Conservation (phyloP, 768 basidiomycete genomes). For the Rhizopogon vinicolor region DNA sequence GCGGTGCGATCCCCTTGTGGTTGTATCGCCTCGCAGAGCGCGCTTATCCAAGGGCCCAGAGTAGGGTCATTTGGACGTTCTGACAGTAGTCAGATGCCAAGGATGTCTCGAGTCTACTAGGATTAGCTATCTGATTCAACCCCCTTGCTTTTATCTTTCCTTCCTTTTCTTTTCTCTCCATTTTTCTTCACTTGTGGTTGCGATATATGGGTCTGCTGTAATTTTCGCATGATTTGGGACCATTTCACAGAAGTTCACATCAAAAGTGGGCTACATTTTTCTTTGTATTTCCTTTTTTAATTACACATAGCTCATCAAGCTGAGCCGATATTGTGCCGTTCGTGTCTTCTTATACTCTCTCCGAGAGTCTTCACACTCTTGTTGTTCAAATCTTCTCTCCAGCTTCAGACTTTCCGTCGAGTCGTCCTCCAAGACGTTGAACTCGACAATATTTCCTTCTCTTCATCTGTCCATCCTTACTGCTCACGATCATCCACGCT, state of each 20-base stretch:
- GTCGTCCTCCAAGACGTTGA: conserved; percentile 20
- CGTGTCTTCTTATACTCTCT: conserved; percentile 31
- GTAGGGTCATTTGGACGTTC: conserved; percentile 5
- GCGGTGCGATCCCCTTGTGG: conserved; percentile 1
- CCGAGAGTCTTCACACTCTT: conserved; percentile 16
- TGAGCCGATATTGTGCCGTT: conserved; percentile 11
- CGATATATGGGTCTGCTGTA: neutral
- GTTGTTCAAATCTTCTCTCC: conserved; percentile 20
- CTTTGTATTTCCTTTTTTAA: conserved; percentile 9
- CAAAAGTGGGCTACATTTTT: neutral
- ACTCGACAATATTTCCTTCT: conserved; percentile 11
- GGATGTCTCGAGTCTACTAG: neutral
- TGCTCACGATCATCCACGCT: conserved; percentile 31
- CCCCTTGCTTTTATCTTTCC: conserved; percentile 1
- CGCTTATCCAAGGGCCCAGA: neutral
- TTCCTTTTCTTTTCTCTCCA: conserved; percentile 18
- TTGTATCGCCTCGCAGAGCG: neutral
- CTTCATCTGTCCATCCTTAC: conserved; percentile 18
- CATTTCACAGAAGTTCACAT: conserved; percentile 6
- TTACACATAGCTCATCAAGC: conserved; percentile 7
- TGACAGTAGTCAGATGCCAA: conserved; percentile 11
- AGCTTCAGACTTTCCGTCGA: conserved; percentile 13
- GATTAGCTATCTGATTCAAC: conserved; percentile 8
- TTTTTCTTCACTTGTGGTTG: neutral
- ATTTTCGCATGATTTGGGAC: conserved; percentile 13